These are phyloP conservation scores for Fusarium phyllophilum DNA, from an alignment of 2,329 filamentous ascomycete genomes.

Conservation along the genomic window DNA sequence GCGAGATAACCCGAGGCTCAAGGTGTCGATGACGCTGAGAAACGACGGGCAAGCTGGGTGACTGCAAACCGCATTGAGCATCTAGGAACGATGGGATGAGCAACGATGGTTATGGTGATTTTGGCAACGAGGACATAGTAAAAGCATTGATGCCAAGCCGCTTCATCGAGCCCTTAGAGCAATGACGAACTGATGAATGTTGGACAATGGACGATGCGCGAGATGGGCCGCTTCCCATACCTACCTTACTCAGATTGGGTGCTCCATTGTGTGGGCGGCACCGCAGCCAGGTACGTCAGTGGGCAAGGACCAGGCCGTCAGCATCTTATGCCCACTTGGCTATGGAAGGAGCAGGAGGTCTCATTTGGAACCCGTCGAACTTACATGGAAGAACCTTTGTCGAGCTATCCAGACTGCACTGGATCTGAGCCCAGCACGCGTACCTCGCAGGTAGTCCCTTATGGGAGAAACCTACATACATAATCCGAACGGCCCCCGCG, in stretches of 20 bases:
- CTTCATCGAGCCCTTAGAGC: not conserved
- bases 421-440: not conserved
- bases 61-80: not conserved
- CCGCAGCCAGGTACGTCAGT: slow-evolving; percentile 44
- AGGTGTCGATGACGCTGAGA: not conserved
- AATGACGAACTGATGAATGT: slow-evolving; percentile 14
- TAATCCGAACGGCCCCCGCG: slow-evolving; percentile 27
- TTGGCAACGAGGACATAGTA: not conserved
- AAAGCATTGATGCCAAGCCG: slow-evolving; percentile 3
- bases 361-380: not conserved
- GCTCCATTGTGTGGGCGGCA: slow-evolving; percentile 37
- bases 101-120: not conserved
- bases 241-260: slow-evolving; percentile 31
- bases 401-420: not conserved
- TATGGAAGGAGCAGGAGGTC: not conserved
- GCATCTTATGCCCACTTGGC: slow-evolving; percentile 5
- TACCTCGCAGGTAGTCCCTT: slow-evolving; percentile 18
- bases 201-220: slow-evolving; percentile 23
- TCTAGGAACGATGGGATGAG: slow-evolving; percentile 14
- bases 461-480: not conserved
- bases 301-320: slow-evolving; percentile 30
- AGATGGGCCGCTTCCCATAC: slow-evolving; percentile 30
- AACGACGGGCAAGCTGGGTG: slow-evolving; percentile 2
- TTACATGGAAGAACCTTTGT: slow-evolving; percentile 17
- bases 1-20: not conserved